Conservation (phyloP, 345 rosid genomes). For the Limnanthes douglasii region DNA sequence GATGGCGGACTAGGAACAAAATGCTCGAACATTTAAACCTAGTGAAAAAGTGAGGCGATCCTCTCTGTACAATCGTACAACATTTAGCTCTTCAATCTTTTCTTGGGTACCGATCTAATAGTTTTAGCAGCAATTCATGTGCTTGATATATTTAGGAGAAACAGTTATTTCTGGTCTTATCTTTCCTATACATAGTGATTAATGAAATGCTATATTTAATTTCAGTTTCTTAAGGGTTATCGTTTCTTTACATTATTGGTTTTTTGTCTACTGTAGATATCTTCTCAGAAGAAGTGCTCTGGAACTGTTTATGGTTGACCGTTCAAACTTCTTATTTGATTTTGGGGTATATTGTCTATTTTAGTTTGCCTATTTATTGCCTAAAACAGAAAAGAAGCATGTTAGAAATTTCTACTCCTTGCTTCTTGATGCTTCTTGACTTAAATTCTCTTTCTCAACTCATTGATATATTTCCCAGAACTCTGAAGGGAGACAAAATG, state of each 20-base stretch:
- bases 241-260: not conserved
- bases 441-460: not conserved
- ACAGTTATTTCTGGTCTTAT: too few species aligned
- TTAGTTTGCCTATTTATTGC: not conserved
- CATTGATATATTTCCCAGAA: slow-evolving; percentile 17
- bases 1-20: too few species aligned
- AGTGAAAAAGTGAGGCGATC: too few species aligned
- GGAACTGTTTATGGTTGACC: slow-evolving; percentile 71
- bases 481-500: slow-evolving; percentile 50
- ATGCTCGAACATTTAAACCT: too few species aligned
- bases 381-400: not conserved
- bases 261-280: slow-evolving; percentile 26
- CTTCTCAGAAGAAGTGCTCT: slow-evolving; percentile 69
- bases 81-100: too few species aligned
- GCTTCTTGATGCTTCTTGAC: too few species aligned
- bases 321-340: slow-evolving; percentile 71
- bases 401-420: slow-evolving; percentile 1
- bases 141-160: too few species aligned
- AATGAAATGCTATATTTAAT: too few species aligned
- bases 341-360: slow-evolving; percentile 40
- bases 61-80: too few species aligned
- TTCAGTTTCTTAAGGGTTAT: slow-evolving; percentile 3
- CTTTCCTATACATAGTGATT: too few species aligned
- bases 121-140: too few species aligned
- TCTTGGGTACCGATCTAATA: too few species aligned